Evolutionary conservation across 108 stramenopile species (phyloP), one percentile per base, ranked within the genome.

Genomic region (Cyclostephanos invisitatus): DNA sequence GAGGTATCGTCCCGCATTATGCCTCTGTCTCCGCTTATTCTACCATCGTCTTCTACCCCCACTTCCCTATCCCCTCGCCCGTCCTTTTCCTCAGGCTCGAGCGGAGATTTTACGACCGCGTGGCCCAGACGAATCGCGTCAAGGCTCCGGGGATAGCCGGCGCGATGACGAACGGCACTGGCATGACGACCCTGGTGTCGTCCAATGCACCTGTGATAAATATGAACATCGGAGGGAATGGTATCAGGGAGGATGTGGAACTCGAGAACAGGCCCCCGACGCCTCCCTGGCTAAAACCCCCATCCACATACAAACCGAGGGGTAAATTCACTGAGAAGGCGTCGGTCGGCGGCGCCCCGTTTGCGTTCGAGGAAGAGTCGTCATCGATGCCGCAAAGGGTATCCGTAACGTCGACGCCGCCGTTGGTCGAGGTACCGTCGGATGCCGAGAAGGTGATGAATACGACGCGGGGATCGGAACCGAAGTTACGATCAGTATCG

Each of bases 121-220:
- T 98, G 14, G 96, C 98, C 2, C 93, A 96, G 67, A 96, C 96
- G 5, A 97, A 97, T 68, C 89, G 96, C 40, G 88, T 94, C 75
- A 98, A 74, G 56, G 68, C 91, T 15, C 82, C 78, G 14, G 82
- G 78, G 28, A 64, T 75, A 10, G 32, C 70, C 14, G 27, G 65
- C 60, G 55, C 57, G 18, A 50, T 67, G 62, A 75, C 57, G 72
- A 29, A 22, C 66, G 73, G n/a, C 66, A 73, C 64, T 47, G 49
- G 29, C 47, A 28, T 65, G 55, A 59, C 32, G 12, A 47, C 44
- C 7, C 5, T 49, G 5, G 51, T 66, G 35, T 59, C 72, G 28
- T 24, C 57, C 11, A 56, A 37, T 6, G 54, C 46, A 22, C 25
- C 42, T n/a, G 20, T 65, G 27, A 67, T 49, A 21, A 59, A 35